Conservation (phyloP, 2,329 filamentous ascomycete species). For the Cryphonectria nitschkei region DNA sequence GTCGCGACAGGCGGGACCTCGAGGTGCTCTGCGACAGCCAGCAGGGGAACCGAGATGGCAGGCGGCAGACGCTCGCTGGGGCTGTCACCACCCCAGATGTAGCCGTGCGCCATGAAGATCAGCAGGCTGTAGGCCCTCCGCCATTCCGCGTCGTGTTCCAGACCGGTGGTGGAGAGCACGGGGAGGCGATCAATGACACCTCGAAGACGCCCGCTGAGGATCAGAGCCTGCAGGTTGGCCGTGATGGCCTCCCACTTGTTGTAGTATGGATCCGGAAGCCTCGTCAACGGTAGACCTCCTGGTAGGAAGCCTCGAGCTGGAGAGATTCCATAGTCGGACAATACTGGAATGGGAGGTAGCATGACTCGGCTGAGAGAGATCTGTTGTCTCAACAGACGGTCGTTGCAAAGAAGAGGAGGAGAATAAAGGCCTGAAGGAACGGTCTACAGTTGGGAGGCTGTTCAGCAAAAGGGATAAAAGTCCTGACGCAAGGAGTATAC, state of each 20-base stretch:
- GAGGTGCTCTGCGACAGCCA: slow-evolving; percentile 74
- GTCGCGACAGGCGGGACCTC: slow-evolving; percentile 92
- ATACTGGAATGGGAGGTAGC: slow-evolving; percentile 63
- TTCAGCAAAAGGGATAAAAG: slow-evolving; percentile 33
- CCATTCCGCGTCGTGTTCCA: slow-evolving; percentile 89
- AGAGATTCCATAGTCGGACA: slow-evolving; percentile 81
- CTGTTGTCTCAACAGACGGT: slow-evolving; percentile 16
- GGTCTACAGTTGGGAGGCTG: slow-evolving; percentile 22
- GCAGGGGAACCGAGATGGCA: slow-evolving; percentile 79
- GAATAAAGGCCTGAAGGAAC: not conserved
- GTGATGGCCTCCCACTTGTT: slow-evolving; percentile 90
- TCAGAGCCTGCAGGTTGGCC: slow-evolving; percentile 82
- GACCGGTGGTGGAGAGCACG: slow-evolving; percentile 78
- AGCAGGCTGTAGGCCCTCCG: slow-evolving; percentile 88
- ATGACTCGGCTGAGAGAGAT: slow-evolving; percentile 40
- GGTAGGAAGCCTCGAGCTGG: slow-evolving; percentile 85
- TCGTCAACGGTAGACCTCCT: slow-evolving; percentile 74
- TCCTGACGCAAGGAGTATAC: slow-evolving; percentile 69
- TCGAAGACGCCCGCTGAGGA: slow-evolving; percentile 82
- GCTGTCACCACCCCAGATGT: slow-evolving; percentile 91
- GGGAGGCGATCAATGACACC: slow-evolving; percentile 80
- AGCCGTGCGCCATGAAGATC: slow-evolving; percentile 89
- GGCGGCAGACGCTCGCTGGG: slow-evolving; percentile 80
- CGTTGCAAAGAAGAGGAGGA: not conserved
- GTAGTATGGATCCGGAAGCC: slow-evolving; percentile 88